Conservation (phyloP, 208 protist genomes). For the Kentomonas sorsogonicus region DNA sequence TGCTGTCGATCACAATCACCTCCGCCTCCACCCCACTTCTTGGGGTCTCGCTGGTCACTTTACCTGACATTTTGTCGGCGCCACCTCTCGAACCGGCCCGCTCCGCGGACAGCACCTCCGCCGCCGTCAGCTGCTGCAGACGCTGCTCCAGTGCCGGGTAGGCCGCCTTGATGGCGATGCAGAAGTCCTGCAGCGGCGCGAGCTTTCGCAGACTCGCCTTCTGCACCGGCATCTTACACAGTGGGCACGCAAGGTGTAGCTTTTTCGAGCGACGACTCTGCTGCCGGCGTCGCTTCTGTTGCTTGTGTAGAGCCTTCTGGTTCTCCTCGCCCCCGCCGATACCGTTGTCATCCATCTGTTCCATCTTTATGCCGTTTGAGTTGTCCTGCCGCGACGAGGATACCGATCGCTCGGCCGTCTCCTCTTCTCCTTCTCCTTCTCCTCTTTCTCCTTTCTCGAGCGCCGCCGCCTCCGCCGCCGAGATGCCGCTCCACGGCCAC, state of each 20-base stretch:
- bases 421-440: background rate
- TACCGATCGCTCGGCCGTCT: no score
- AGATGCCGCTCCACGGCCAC: background rate
- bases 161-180: constrained; percentile 8
- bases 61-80: no score
- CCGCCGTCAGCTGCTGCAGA: constrained; percentile 13
- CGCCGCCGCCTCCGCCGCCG: background rate
- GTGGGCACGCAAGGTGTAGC: constrained; percentile 38
- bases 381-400: no score
- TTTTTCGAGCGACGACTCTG: constrained; percentile 11
- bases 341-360: background rate
- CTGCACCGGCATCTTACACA: constrained; percentile 56
- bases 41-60: no score
- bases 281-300: background rate
- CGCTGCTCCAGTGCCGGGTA: constrained; percentile 20
- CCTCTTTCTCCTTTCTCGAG: background rate
- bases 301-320: background rate
- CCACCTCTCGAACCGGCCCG: no score
- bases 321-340: background rate
- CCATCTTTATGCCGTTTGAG: no score
- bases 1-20: no score
- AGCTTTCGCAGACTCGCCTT: constrained; percentile 62
- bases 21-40: no score
- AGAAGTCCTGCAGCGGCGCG: constrained; percentile 40
- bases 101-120: no score